Evolutionary conservation across 805 yeast species (phyloP).

Genomic region (Wickerhamiella sergipiensis): DNA sequence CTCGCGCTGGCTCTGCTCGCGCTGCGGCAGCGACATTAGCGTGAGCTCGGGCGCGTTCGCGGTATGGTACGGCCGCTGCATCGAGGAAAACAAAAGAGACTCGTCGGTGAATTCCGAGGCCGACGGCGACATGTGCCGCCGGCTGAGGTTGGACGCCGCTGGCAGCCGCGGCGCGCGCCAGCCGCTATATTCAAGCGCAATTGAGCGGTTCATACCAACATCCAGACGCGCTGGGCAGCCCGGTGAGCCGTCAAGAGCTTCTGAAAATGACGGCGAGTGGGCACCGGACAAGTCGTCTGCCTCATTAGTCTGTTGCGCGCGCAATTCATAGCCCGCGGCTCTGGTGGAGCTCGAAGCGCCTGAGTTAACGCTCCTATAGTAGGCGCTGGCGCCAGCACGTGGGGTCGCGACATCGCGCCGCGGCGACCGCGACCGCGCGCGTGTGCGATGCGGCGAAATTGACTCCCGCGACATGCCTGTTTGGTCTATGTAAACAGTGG

Average conservation of each 20-base stretch:
- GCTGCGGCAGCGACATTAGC: not conserved
- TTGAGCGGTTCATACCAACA: not conserved
- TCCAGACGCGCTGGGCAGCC: not conserved
- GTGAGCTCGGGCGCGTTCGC: not conserved
- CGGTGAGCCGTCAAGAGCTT: not conserved
- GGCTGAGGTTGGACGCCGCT: not conserved
- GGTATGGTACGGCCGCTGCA: not conserved
- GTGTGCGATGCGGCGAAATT: not conserved
- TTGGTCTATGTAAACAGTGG: not conserved
- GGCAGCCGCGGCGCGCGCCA: not conserved
- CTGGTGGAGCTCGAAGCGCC: too few species aligned
- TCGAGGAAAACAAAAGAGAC: not conserved
- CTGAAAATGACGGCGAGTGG: not conserved
- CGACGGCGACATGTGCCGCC: not conserved
- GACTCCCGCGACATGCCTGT: not conserved
- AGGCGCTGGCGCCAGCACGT: not conserved
- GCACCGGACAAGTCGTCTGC: too few species aligned
- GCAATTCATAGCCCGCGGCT: too few species aligned
- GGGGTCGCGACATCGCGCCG: not conserved
- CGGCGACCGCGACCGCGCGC: not conserved
- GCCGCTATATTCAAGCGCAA: not conserved
- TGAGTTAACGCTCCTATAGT: not conserved
- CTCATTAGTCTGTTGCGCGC: too few species aligned
- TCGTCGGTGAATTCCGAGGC: not conserved
- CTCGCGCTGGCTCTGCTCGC: too few species aligned